Evolutionary conservation across 2,329 filamentous ascomycete species (phyloP).

Genomic region (Paraphoma chrysanthemicola): DNA sequence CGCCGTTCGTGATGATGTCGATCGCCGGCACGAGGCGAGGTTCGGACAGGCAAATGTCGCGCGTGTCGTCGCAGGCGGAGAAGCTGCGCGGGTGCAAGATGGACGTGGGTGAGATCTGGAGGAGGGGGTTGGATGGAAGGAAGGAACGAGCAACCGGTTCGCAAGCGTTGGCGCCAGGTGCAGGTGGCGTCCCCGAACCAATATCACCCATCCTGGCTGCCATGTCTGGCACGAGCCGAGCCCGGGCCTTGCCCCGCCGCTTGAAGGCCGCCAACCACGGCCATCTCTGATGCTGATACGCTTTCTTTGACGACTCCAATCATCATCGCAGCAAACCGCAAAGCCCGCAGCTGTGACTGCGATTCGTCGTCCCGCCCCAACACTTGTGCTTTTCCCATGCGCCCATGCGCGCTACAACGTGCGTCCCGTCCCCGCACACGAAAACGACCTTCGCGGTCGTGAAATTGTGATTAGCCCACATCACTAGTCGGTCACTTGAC

Average conservation of each 20-base stretch:
- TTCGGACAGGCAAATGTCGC: too few species aligned
- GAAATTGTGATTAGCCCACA: slow-evolving; percentile 21
- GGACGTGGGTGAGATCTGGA: slow-evolving; percentile 11
- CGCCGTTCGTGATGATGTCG: slow-evolving; percentile 12
- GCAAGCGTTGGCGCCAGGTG: slow-evolving; percentile 11
- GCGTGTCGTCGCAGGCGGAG: too few species aligned
- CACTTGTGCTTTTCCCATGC: slow-evolving; percentile 9
- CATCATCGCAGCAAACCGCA: background rate
- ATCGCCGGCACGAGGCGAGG: background rate
- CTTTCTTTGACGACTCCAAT: background rate
- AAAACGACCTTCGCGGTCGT: background rate
- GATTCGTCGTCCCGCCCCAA: slow-evolving; percentile 6
- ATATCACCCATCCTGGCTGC: too few species aligned
- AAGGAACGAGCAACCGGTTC: slow-evolving; percentile 22
- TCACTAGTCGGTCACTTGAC: slow-evolving; percentile 26
- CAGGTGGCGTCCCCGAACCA: background rate
- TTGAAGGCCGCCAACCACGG: background rate
- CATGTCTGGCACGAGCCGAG: background rate
- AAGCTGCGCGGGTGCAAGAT: slow-evolving; percentile 6
- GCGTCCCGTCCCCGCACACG: background rate
- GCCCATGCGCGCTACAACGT: slow-evolving; percentile 11
- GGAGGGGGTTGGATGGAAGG: slow-evolving; percentile 24
- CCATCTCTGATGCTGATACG: background rate
- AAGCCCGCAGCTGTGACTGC: background rate
- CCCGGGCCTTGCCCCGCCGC: too few species aligned